Base-by-base conservation (phyloP, 2,329 filamentous ascomycete genomes). In the Paraphaeosphaeria sporulosa region DNA sequence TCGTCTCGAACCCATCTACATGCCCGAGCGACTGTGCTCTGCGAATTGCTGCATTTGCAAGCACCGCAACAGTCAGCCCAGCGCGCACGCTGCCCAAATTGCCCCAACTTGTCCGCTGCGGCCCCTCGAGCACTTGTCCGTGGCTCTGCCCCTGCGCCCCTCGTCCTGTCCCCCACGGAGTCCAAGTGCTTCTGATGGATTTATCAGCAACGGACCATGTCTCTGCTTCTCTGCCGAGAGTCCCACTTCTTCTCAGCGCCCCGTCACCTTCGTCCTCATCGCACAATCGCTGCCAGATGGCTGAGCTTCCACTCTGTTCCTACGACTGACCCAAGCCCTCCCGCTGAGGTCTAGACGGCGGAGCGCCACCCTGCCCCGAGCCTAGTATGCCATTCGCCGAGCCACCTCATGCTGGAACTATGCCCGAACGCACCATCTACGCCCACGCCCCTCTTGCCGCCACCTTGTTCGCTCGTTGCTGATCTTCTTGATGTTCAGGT, bases 161-260 rank as follows among this genome's bases (percentile, higher is more conserved):
- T 54, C 51, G 10, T 21, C 38, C 19, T 43, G 25, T 32, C 53
- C 63, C 60, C 65, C 66, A 65, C 68, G 66, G 64, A 48, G 64
- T 61, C 54, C 15, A 55, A 50, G 40, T 59, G 50, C 38, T 30
- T 43, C 38, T 49, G 48, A 59, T 64, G 62, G 66, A 73, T 73
- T 73, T 72, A 70, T 73, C 69, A 73, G 71, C 71, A 71, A 42
- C 50, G 53, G 53, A 30, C 47, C 50, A 66, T 66, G 62, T 70
- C 64, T 66, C 65, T 57, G 48, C 48, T 36, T 30, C 34, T 23
- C 34, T 54, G 51, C 51, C 40, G 51, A 44, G 12, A 2, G 23
- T 55, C 19, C 30, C 53, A 19, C 42, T 38, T 19, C 23, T 10
- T 30, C 34, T 13, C 21, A 21, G 34, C 49, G 12, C 49, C 27